These are phyloP conservation scores for Kodamaea nitidulidarum DNA, from an alignment of 805 yeast species.

Conservation along the genomic window DNA sequence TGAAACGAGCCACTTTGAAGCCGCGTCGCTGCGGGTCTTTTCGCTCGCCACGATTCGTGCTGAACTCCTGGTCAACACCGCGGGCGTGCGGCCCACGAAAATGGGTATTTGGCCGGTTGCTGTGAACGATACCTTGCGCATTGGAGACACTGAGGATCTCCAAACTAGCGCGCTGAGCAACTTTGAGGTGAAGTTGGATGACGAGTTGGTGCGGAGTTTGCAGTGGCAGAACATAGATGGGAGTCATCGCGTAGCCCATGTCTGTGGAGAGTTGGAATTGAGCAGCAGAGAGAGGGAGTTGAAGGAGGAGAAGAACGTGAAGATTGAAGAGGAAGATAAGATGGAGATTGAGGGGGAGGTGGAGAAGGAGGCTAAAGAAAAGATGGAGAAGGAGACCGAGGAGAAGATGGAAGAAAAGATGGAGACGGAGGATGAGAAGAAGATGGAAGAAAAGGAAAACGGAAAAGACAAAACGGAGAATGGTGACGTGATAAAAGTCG, in stretches of 20 bases:
- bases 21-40: slow-evolving; percentile 23
- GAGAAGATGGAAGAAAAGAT: background rate
- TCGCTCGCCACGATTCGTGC: slow-evolving; percentile 31
- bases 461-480: background rate
- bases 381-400: background rate
- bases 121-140: slow-evolving; percentile 39
- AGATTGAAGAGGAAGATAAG: background rate
- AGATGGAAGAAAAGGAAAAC: background rate
- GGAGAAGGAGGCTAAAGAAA: background rate
- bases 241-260: slow-evolving; percentile 77
- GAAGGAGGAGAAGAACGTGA: background rate
- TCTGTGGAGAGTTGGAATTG: slow-evolving; percentile 59
- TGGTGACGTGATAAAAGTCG: background rate
- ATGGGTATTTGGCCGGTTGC: slow-evolving; percentile 30
- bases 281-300: slow-evolving; percentile 16
- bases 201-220: slow-evolving; percentile 52
- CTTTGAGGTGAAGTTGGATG: slow-evolving; percentile 66
- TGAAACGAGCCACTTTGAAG: slow-evolving; percentile 17
- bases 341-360: background rate
- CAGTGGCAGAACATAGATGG: slow-evolving; percentile 85
- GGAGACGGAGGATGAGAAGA: background rate
- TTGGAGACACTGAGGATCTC: slow-evolving; percentile 30
- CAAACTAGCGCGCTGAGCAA: slow-evolving; percentile 13
- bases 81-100: slow-evolving; percentile 13
- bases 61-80: slow-evolving; percentile 17